Evolutionary conservation across 1,139 yeast species (phyloP).

Genomic region (Diutina catenulata): DNA sequence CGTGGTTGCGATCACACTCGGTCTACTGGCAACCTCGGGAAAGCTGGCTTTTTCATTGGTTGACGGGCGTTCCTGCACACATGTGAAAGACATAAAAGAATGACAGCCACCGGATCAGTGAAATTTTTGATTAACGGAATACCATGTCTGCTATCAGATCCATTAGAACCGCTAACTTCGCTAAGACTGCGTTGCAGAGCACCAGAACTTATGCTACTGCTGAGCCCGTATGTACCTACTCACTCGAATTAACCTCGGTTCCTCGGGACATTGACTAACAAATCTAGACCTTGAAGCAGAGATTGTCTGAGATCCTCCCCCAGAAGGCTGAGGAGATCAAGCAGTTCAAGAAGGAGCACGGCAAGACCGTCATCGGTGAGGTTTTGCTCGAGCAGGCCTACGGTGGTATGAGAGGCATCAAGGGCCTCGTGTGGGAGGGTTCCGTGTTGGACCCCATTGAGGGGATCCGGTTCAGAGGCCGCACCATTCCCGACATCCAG

Average conservation of each 20-base stretch:
- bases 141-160: constrained; percentile 4
- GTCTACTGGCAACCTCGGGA: too few species aligned
- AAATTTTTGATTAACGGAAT: not conserved
- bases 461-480: constrained; percentile 97
- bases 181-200: constrained; percentile 12
- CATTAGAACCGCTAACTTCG: constrained; percentile 2
- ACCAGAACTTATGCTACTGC: constrained; percentile 35
- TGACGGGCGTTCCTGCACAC: constrained; percentile 2
- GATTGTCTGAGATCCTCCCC: constrained; percentile 77
- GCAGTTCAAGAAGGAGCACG: constrained; percentile 3
- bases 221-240: constrained; percentile 35
- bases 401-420: constrained; percentile 99
- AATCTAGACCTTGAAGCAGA: constrained; percentile 10
- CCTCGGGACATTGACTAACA: constrained; percentile 10
- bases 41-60: constrained; percentile 5
- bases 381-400: constrained; percentile 92
- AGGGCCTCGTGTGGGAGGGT: constrained; percentile 98
- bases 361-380: constrained; percentile 58
- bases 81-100: not conserved
- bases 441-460: constrained; percentile 96
- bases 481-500: constrained; percentile 93
- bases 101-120: not conserved
- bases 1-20: too few species aligned
- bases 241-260: not conserved
- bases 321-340: constrained; percentile 56